Percentiles rank a stretch among this genome's conserved stretches.
Conservation (phyloP, 2,329 filamentous ascomycete genomes). For the Colletotrichum endophyticum region DNA sequence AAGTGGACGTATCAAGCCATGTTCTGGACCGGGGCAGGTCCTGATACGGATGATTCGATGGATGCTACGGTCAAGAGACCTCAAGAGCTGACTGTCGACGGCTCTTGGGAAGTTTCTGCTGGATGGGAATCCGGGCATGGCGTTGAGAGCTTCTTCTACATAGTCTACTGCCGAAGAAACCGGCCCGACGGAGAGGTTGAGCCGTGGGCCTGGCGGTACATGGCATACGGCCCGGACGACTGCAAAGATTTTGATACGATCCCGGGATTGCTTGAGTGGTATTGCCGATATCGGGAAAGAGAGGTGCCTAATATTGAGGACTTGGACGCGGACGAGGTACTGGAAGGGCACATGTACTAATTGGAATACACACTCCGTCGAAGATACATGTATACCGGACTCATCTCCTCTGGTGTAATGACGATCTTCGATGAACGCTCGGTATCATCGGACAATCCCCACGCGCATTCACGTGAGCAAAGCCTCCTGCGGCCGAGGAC, state of each 20-base stretch:
- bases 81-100: not conserved
- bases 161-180: not conserved
- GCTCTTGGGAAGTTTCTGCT: not conserved
- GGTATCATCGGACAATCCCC: too few relatives aligned
- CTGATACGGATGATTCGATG: not conserved
- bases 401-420: too few relatives aligned
- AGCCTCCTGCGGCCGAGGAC: not conserved
- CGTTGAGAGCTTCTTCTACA: not conserved
- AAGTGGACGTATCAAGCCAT: not conserved
- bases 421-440: too few relatives aligned
- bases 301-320: not conserved
- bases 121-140: not conserved
- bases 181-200: not conserved
- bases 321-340: not conserved
- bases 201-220: not conserved
- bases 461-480: not conserved
- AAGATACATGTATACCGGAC: too few relatives aligned
- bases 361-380: not conserved
- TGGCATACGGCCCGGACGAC: not conserved
- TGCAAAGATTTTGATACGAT: not conserved
- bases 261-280: not conserved
- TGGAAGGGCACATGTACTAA: not conserved
- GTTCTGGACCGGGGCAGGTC: not conserved
- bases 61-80: not conserved
- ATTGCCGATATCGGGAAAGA: not conserved